phyloP scores from a whole-genome alignment of 345 rosid genomes.

The Euphorbia lathyris region DNA sequence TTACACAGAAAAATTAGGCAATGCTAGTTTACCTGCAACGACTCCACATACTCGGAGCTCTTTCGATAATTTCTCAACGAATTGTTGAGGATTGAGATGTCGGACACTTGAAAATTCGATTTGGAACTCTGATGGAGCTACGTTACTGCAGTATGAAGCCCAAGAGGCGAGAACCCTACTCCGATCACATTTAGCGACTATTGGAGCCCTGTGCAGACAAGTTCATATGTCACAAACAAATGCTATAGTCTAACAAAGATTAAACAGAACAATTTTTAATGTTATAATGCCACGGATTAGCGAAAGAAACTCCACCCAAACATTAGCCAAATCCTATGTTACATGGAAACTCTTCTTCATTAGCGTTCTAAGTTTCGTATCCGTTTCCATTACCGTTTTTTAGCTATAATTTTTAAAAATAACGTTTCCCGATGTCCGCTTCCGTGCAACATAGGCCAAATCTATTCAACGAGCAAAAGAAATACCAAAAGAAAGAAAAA shows the following conservation, averaged over 20 bases:
- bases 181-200: constrained; percentile 89
- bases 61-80: constrained; percentile 83
- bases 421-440: too few species aligned
- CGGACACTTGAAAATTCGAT: constrained; percentile 75
- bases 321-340: too few species aligned
- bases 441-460: background rate
- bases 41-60: constrained; percentile 78
- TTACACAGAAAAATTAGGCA: too few species aligned
- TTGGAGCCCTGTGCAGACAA: constrained; percentile 53
- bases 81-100: constrained; percentile 70
- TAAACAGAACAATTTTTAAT: background rate
- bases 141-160: constrained; percentile 71
- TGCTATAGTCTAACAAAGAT: background rate
- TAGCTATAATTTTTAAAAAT: too few species aligned
- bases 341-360: too few species aligned
- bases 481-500: background rate
- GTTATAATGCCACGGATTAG: background rate
- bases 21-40: constrained; percentile 64
- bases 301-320: background rate
- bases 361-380: too few species aligned
- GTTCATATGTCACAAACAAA: constrained; percentile 9
- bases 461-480: background rate
- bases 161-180: constrained; percentile 74
- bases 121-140: constrained; percentile 58
- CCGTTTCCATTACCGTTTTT: too few species aligned